Percentiles rank a stretch among this genome's conserved stretches.
Conservation (phyloP, 768 basidiomycete species). For the Galerina sulciceps region DNA sequence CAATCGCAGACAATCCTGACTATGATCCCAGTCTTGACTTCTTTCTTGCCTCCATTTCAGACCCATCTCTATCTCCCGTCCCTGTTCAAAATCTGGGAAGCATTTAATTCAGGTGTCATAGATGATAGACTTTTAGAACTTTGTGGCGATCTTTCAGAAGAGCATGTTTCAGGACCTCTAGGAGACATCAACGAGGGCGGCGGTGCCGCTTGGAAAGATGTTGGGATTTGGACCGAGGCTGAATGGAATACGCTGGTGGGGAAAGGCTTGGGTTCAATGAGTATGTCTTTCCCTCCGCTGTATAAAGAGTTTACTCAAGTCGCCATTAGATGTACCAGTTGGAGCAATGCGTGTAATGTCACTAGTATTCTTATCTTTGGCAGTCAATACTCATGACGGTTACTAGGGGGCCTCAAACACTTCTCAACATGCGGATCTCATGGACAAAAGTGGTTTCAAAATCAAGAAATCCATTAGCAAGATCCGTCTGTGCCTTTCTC, state of each 20-base stretch:
- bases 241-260: slow-evolving; percentile 86
- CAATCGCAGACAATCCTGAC: slow-evolving; percentile 59
- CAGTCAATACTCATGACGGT: slow-evolving; percentile 6
- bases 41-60: slow-evolving; percentile 74
- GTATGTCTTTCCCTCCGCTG: slow-evolving; percentile 40
- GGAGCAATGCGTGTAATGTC: slow-evolving; percentile 62
- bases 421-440: slow-evolving; percentile 69
- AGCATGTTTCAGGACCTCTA: slow-evolving; percentile 62
- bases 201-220: slow-evolving; percentile 71
- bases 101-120: slow-evolving; percentile 72
- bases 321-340: slow-evolving; percentile 65
- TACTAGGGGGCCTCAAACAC: slow-evolving; percentile 65
- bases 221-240: slow-evolving; percentile 87
- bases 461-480: slow-evolving; percentile 75
- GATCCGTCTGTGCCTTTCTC: slow-evolving; percentile 47
- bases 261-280: slow-evolving; percentile 83
- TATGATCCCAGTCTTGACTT: slow-evolving; percentile 77
- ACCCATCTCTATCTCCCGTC: slow-evolving; percentile 71
- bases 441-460: slow-evolving; percentile 58
- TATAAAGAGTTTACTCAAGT: neutral
- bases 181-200: slow-evolving; percentile 60
- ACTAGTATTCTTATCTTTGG: neutral
- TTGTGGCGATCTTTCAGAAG: slow-evolving; percentile 70
- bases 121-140: slow-evolving; percentile 80
- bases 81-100: slow-evolving; percentile 78